These are phyloP conservation scores for Graphilbum fragrans DNA, from an alignment of 2,329 filamentous ascomycete species.

Conservation along the genomic window DNA sequence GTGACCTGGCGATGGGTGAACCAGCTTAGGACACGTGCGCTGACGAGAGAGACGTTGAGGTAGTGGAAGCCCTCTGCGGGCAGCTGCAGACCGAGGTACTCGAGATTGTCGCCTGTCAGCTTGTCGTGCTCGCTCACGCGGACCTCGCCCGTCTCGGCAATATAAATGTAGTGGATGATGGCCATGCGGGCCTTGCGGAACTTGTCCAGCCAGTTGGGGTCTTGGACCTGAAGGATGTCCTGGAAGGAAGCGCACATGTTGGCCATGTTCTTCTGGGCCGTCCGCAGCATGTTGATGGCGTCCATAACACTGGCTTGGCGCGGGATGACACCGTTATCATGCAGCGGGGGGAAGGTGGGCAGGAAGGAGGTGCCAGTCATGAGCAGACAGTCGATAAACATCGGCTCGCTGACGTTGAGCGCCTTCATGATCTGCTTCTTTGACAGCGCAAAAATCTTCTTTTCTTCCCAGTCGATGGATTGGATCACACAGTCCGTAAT, in stretches of 20 bases:
- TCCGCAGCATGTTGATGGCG: constrained; percentile 65
- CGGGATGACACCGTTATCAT: constrained; percentile 42
- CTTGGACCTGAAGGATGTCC: constrained; percentile 61
- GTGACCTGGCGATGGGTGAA: constrained; percentile 69
- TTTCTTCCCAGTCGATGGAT: constrained; percentile 54
- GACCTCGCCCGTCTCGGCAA: constrained; percentile 66
- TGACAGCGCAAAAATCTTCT: constrained; percentile 47
- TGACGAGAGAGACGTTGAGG: constrained; percentile 69
- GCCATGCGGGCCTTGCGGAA: constrained; percentile 79
- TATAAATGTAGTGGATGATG: constrained; percentile 77
- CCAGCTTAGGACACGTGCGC: constrained; percentile 68
- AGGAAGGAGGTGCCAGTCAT: constrained; percentile 76
- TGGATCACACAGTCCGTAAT: constrained; percentile 63
- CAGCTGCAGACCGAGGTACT: constrained; percentile 81
- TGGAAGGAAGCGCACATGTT: constrained; percentile 65
- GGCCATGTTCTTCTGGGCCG: constrained; percentile 57
- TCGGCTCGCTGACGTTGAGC: constrained; percentile 52
- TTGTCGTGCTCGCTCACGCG: constrained; percentile 60
- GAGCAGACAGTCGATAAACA: constrained; percentile 74
- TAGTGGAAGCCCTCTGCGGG: constrained; percentile 88
- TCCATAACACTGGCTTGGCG: constrained; percentile 55
- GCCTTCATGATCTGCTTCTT: constrained; percentile 60
- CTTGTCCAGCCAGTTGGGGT: constrained; percentile 68
- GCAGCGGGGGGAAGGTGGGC: constrained; percentile 65
- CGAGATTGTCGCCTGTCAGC: constrained; percentile 72